Evolutionary conservation across 495 filamentous ascomycete species (phyloP).

Genomic region (Penicillium subrubescens): DNA sequence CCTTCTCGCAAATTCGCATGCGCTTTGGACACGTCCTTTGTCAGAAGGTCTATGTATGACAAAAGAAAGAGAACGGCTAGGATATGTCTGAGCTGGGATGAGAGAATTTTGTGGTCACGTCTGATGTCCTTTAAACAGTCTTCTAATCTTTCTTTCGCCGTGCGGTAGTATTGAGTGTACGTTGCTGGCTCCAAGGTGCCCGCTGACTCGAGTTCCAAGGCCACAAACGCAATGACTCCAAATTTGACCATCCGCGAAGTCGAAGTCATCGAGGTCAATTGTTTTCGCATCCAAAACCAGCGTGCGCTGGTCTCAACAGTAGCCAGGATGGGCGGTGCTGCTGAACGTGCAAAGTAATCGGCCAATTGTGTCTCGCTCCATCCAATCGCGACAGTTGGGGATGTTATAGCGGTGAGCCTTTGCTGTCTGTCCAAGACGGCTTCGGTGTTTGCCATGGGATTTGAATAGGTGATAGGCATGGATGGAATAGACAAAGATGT

Average conservation of each 20-base stretch:
- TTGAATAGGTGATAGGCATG: background rate
- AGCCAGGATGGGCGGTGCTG: constrained; percentile 14
- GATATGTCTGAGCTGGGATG: constrained; percentile 9
- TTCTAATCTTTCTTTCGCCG: constrained; percentile 6
- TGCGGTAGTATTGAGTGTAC: constrained; percentile 11
- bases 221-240: constrained; percentile 15
- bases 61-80: constrained; percentile 4
- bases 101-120: constrained; percentile 3
- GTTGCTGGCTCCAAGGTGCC: constrained; percentile 12
- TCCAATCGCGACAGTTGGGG: constrained; percentile 4
- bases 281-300: constrained; percentile 19
- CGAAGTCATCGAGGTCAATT: constrained; percentile 13
- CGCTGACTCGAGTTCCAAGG: constrained; percentile 12
- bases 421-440: constrained; percentile 2
- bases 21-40: constrained; percentile 15
- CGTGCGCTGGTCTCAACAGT: constrained; percentile 14
- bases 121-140: constrained; percentile 6
- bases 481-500: constrained; percentile 5
- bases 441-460: background rate
- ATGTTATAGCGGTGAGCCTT: background rate
- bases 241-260: constrained; percentile 13
- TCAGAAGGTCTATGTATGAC: constrained; percentile 9
- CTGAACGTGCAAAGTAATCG: constrained; percentile 15
- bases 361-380: constrained; percentile 16
- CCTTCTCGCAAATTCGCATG: constrained; percentile 16